Base-by-base conservation (phyloP, 306 rosid species). In the Lathyrus aphaca region DNA sequence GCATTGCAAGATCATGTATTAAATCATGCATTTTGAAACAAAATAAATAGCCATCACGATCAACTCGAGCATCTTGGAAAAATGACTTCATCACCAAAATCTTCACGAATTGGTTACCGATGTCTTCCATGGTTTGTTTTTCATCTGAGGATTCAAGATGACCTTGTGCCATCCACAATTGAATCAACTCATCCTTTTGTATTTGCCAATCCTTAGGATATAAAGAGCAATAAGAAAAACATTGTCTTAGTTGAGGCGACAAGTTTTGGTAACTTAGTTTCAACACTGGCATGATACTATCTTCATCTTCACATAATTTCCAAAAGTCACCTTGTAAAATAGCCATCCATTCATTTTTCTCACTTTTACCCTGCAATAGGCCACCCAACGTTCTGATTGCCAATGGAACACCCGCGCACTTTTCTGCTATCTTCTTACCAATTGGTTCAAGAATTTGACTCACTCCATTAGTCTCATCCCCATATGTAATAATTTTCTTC, bases 1-100 rank as follows among this genome's bases (percentile, higher is more conserved):
- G 2, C 54, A 48, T 48, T 0, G 54, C 54, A 48, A 48, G 54
- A 48, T 48, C 54, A 8, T 48, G 11, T 7, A 48, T 48, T 48
- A 48, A 48, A n/a, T 48, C 54, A 3, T 19, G 58, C 30, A 51
- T 19, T 19, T 53, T 53, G 10, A 53, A 53, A 11, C 59, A 10
- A 10, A 0, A 0, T 53, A 53, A 21, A 5, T 21, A 1, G 0
- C 35, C 8, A 2, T 1, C 0, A 2, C 0, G 0, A 21, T 10
- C 0, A 5, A 53, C 13, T 21, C 5, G 0, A 53, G 16, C 35
- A 21, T 53, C 16, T 53, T 53, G 59, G 9, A 53, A 53, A 21
- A 53, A 53, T 3, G 59, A 53, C 59, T 53, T 53, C 59, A 21
- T 53, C 59, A 53, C 5, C 0, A 53, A 53, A 53, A 21, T 21